Evolutionary conservation across 2,329 filamentous ascomycete species (phyloP).

Genomic region (Neoarthrinium moseri): DNA sequence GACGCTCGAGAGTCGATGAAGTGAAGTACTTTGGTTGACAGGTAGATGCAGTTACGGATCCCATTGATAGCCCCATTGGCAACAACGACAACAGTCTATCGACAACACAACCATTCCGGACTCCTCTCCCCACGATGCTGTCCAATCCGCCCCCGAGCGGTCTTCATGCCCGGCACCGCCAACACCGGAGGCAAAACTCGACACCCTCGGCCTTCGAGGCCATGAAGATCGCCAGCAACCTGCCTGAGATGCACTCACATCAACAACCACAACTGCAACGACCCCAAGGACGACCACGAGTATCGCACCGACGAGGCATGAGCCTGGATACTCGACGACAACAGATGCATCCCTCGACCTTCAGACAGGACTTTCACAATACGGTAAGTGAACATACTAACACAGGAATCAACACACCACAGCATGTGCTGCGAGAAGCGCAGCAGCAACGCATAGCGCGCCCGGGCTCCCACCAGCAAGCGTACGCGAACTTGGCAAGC

Average conservation of each 20-base stretch:
- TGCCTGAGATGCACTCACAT: slow-evolving; percentile 58
- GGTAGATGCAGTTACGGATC: slow-evolving; percentile 42
- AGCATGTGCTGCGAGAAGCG: slow-evolving; percentile 86
- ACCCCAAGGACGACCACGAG: slow-evolving; percentile 23
- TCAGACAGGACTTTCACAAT: slow-evolving; percentile 44
- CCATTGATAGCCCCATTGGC: slow-evolving; percentile 33
- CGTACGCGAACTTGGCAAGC: slow-evolving; percentile 31
- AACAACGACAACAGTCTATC: slow-evolving; percentile 41
- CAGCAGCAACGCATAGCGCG: slow-evolving; percentile 83
- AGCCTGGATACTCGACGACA: slow-evolving; percentile 75
- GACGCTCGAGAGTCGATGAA: neutral
- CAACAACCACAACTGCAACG: slow-evolving; percentile 34
- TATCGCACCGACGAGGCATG: slow-evolving; percentile 76
- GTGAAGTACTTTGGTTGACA: slow-evolving; percentile 14
- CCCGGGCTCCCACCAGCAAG: slow-evolving; percentile 59
- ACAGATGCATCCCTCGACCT: slow-evolving; percentile 40
- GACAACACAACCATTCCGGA: slow-evolving; percentile 59
- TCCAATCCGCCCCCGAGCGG: slow-evolving; percentile 65
- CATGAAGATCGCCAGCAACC: slow-evolving; percentile 63
- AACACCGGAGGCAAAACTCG: slow-evolving; percentile 85
- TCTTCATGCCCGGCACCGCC: slow-evolving; percentile 71
- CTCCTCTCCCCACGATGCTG: slow-evolving; percentile 76
- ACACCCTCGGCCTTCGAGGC: slow-evolving; percentile 77
- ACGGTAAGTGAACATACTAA: slow-evolving; percentile 55
- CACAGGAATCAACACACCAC: slow-evolving; percentile 59